These are phyloP conservation scores for Drechslerella dactyloides DNA, from an alignment of 2,329 filamentous ascomycete species.

Conservation along the genomic window DNA sequence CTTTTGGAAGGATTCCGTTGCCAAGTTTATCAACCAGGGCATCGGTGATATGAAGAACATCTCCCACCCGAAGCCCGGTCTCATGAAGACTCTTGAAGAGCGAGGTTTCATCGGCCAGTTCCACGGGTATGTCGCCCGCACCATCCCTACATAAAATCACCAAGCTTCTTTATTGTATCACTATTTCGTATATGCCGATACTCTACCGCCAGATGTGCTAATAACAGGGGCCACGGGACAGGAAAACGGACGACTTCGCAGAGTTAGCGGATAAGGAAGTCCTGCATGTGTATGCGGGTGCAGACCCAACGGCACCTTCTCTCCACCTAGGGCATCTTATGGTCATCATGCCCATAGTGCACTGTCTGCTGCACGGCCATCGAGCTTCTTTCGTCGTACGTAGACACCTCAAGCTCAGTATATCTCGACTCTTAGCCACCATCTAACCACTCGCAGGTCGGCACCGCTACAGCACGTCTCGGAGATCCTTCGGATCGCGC, in stretches of 20 bases:
- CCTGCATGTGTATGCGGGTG: slow-evolving; percentile 70
- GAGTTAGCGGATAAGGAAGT: slow-evolving; percentile 23
- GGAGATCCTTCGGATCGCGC: slow-evolving; percentile 76
- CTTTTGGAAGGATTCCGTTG: slow-evolving; percentile 24
- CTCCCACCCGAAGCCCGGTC: slow-evolving; percentile 10
- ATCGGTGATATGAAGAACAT: slow-evolving; percentile 42
- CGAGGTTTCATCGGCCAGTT: slow-evolving; percentile 42
- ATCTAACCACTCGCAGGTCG: slow-evolving; percentile 60
- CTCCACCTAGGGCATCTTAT: slow-evolving; percentile 81
- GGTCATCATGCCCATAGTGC: slow-evolving; percentile 82
- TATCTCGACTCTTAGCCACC: slow-evolving; percentile 6
- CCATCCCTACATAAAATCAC: background rate
- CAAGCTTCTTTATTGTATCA: no score
- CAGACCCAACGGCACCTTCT: slow-evolving; percentile 81
- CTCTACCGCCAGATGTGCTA: background rate
- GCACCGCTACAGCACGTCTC: slow-evolving; percentile 76
- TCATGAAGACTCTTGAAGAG: slow-evolving; percentile 14
- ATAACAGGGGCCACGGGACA: background rate
- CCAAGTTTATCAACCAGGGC: slow-evolving; percentile 43
- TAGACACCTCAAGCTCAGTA: background rate
- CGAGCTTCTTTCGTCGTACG: slow-evolving; percentile 61
- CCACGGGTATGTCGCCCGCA: slow-evolving; percentile 22
- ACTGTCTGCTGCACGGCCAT: slow-evolving; percentile 80
- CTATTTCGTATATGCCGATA: no score
- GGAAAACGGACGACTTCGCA: slow-evolving; percentile 26